A percentile compares a stretch with the other conserved stretches of the same genome.
Evolutionary conservation across 225 moss, liverwort and hornwort species (phyloP).

Genomic region (Physcomitrellopsis africana): DNA sequence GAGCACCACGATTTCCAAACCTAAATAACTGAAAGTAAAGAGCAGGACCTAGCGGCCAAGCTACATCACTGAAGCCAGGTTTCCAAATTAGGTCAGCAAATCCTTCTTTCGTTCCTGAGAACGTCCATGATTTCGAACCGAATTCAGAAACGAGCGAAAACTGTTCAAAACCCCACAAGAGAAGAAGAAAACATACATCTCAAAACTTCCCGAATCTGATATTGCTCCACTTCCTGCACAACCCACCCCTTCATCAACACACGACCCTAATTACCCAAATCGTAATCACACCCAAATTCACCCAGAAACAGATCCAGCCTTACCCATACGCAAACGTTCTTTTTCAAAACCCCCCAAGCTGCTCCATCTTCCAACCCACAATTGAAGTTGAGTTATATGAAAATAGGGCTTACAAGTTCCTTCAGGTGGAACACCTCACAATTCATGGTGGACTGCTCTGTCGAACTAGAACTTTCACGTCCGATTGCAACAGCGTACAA

Average conservation of each 20-base stretch:
- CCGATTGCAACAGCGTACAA: neutral
- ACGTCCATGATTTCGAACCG: neutral
- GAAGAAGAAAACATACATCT: slow-evolving; percentile 45
- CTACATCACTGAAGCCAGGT: neutral
- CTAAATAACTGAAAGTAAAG: neutral
- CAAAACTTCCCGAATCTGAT: slow-evolving; percentile 78
- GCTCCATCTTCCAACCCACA: neutral
- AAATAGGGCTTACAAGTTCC: slow-evolving; percentile 56
- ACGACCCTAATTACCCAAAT: neutral
- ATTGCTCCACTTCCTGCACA: slow-evolving; percentile 76
- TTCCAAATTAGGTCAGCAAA: neutral
- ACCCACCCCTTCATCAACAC: slow-evolving; percentile 4
- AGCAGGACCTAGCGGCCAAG: neutral
- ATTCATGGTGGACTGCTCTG: slow-evolving; percentile 53
- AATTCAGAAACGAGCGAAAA: neutral
- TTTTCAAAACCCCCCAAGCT: neutral
- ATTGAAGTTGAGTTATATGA: neutral
- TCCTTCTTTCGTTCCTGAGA: neutral
- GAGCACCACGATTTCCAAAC: neutral
- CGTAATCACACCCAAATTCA: slow-evolving; percentile 3
- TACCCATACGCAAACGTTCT: neutral
- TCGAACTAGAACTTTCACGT: neutral
- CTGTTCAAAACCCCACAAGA: neutral
- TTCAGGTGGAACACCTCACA: slow-evolving; percentile 77
- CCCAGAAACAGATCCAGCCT: neutral